Evolutionary conservation across 192 early-diverging fungal species (phyloP).

Genomic region (Entomortierella parvispora): DNA sequence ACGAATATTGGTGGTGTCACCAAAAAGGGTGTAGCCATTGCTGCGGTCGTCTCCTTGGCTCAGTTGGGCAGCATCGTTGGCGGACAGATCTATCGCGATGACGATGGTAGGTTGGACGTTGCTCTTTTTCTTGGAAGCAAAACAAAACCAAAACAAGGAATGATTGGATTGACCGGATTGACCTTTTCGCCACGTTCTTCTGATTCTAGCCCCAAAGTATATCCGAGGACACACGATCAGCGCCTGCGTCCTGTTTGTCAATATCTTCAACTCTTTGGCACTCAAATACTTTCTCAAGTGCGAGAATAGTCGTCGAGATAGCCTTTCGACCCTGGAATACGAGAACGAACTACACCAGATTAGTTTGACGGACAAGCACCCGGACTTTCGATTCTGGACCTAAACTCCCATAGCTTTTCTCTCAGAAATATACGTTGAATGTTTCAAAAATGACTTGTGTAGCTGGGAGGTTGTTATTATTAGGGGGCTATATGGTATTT

Average conservation of each 20-base stretch:
- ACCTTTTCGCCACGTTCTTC: background rate
- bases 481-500: too few relatives aligned
- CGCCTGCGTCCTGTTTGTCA: background rate
- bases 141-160: background rate
- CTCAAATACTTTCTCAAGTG: background rate
- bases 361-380: slow-evolving; percentile 2
- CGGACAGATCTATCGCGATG: slow-evolving; percentile 71
- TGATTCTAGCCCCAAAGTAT: slow-evolving; percentile 1
- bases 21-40: slow-evolving; percentile 67
- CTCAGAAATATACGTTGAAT: too few relatives aligned
- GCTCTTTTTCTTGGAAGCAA: background rate
- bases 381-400: background rate
- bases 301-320: background rate
- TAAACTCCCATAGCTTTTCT: too few relatives aligned
- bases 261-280: background rate
- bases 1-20: slow-evolving; percentile 69
- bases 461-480: too few relatives aligned
- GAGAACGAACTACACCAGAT: background rate
- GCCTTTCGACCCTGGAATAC: slow-evolving; percentile 4
- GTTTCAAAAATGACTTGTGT: too few relatives aligned
- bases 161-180: too few relatives aligned
- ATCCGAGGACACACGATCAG: slow-evolving; percentile 7
- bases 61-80: slow-evolving; percentile 74
- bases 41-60: slow-evolving; percentile 66
- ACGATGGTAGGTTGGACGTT: slow-evolving; percentile 36